Conservation (phyloP, 78 protist species). For the Dictyostelium citrinum region DNA sequence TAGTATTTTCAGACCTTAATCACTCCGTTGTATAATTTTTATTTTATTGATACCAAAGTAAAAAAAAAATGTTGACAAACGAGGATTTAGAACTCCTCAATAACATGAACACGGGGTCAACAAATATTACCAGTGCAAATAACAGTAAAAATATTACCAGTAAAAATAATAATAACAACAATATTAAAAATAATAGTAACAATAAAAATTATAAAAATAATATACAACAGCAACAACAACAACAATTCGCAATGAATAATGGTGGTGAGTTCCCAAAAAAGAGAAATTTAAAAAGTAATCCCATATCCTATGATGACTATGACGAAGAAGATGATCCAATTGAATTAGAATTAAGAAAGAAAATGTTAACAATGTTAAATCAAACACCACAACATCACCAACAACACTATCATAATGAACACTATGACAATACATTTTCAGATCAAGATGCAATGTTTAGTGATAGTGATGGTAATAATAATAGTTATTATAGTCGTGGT, state of each 20-base stretch:
- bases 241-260: neutral
- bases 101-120: neutral
- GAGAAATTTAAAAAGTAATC: neutral
- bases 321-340: constrained; percentile 42
- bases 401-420: neutral
- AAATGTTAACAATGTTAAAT: constrained; percentile 42
- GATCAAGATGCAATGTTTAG: neutral
- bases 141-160: neutral
- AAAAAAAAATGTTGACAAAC: neutral
- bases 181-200: neutral
- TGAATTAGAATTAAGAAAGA: constrained; percentile 41
- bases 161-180: neutral
- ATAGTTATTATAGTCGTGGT: neutral
- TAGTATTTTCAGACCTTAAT: neutral
- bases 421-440: neutral
- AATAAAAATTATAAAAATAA: neutral
- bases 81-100: neutral
- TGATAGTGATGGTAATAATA: neutral
- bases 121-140: neutral
- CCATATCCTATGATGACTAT: neutral
- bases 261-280: neutral
- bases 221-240: neutral
- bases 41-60: neutral
- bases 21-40: neutral
- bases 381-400: neutral